phyloP scores from a whole-genome alignment of 2,329 filamentous ascomycete genomes.

The Diaporthe longicolla region DNA sequence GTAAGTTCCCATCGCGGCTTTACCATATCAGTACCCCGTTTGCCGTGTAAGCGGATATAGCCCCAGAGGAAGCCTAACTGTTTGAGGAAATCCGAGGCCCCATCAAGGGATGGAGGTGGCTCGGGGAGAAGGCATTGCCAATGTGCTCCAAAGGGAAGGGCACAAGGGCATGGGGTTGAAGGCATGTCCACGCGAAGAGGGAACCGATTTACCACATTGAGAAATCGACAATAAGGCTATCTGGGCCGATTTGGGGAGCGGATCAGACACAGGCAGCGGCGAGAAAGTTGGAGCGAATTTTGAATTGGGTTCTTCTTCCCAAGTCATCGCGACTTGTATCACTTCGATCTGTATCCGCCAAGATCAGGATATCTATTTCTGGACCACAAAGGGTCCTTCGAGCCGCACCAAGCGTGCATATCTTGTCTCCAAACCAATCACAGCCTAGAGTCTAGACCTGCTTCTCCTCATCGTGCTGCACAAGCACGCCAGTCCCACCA shows the following conservation, averaged over 20 bases:
- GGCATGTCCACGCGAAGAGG: neutral
- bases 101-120: too few relatives aligned
- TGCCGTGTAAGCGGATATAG: too few relatives aligned
- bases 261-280: too few relatives aligned
- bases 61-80: too few relatives aligned
- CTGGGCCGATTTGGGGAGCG: accelerated
- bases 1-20: too few relatives aligned
- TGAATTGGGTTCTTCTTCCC: neutral
- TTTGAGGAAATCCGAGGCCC: too few relatives aligned
- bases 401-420: neutral
- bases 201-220: neutral
- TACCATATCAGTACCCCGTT: too few relatives aligned
- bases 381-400: neutral
- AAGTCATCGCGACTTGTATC: neutral
- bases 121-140: too few relatives aligned
- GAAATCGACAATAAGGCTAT: neutral
- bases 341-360: slow-evolving; percentile 9
- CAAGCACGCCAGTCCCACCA: neutral
- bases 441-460: neutral
- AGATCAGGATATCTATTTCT: slow-evolving; percentile 29
- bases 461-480: slow-evolving; percentile 31
- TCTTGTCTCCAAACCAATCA: neutral
- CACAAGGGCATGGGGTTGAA: neutral
- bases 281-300: neutral
- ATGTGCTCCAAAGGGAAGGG: too few relatives aligned